These are phyloP conservation scores for Gossypium herbaceum DNA, from an alignment of 345 rosid genomes.

Conservation along the genomic window DNA sequence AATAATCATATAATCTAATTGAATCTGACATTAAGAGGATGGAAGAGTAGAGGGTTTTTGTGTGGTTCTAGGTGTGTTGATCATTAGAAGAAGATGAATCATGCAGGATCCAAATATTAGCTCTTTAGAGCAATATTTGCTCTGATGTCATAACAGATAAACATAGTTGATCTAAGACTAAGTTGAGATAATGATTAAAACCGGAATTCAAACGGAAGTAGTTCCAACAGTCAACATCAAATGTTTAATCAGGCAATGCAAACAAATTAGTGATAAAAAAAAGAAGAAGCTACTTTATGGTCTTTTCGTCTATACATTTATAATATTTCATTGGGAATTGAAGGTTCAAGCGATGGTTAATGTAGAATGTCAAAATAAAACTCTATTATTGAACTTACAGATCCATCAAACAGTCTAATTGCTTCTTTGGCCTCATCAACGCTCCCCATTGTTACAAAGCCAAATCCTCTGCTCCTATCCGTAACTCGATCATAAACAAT, in stretches of 20 bases:
- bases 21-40: background rate
- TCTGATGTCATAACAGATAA: no score
- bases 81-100: background rate
- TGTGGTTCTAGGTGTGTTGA: background rate
- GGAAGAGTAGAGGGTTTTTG: background rate
- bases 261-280: background rate
- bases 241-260: background rate
- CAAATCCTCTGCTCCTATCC: constrained; percentile 97
- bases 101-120: background rate
- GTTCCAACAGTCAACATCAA: background rate
- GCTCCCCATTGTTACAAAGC: constrained; percentile 73
- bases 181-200: background rate
- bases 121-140: no score
- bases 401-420: constrained; percentile 67
- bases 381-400: constrained; percentile 47
- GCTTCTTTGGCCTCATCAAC: constrained; percentile 82
- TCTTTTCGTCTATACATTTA: background rate
- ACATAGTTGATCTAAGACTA: no score
- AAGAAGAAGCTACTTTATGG: background rate
- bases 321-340: background rate
- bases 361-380: background rate
- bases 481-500: constrained; percentile 75
- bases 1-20: background rate
- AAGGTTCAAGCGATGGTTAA: background rate
- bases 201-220: background rate